Evolutionary conservation across 2,329 filamentous ascomycete species (phyloP).

Genomic region (Corynespora cassiicola): DNA sequence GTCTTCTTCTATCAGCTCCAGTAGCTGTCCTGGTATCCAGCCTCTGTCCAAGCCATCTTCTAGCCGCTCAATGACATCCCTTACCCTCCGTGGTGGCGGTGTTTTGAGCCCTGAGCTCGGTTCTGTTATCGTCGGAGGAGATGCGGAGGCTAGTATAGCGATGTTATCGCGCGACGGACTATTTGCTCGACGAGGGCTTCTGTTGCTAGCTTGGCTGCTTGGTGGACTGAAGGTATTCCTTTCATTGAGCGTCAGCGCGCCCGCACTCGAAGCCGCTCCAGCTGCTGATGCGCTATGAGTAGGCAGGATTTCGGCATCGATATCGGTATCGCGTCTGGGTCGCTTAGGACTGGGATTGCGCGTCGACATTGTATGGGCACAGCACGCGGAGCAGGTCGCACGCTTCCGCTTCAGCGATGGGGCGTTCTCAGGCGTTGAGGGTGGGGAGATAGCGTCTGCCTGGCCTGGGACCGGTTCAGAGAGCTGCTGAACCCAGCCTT

Average conservation of each 20-base stretch:
- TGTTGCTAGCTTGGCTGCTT: constrained; percentile 13
- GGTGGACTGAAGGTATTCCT: constrained; percentile 17
- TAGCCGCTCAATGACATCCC: constrained; percentile 16
- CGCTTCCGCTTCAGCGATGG: constrained; percentile 18
- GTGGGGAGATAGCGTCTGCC: constrained; percentile 17
- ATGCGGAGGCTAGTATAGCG: constrained; percentile 9
- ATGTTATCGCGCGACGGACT: constrained; percentile 12
- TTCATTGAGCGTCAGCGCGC: constrained; percentile 15
- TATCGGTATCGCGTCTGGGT: constrained; percentile 14
- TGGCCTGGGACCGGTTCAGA: constrained; percentile 7
- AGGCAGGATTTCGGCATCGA: constrained; percentile 14
- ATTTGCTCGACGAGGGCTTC: constrained; percentile 11
- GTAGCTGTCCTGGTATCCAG: constrained; percentile 17
- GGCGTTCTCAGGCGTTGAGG: constrained; percentile 15
- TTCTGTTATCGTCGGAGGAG: constrained; percentile 18
- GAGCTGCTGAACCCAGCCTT: constrained; percentile 20
- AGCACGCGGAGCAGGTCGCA: constrained; percentile 8
- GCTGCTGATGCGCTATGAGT: constrained; percentile 17
- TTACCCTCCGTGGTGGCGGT: constrained; percentile 14
- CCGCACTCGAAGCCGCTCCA: constrained; percentile 12
- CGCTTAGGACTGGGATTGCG: constrained; percentile 15
- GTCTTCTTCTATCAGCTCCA: constrained; percentile 14
- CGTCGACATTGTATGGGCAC: constrained; percentile 14
- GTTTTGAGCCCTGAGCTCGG: constrained; percentile 13
- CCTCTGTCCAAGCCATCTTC: constrained; percentile 16